Evolutionary conservation across 2,329 filamentous ascomycete genomes (phyloP), one percentile per base, ranked within the genome.

Genomic region (Colletotrichum liaoningense): DNA sequence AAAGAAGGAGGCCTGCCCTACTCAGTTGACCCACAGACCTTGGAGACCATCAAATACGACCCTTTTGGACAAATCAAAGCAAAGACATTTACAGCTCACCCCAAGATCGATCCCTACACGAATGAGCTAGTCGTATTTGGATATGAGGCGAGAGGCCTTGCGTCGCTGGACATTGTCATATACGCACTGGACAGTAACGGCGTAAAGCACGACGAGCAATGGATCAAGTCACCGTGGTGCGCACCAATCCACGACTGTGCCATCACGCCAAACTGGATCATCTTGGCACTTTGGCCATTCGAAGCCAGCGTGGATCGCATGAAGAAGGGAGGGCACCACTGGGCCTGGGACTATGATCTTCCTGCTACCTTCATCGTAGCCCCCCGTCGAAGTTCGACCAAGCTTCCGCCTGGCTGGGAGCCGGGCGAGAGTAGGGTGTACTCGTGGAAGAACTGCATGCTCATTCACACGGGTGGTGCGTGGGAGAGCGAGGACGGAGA

Each of bases 181-280:
- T 84, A 80, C 55, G 72, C 71, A 1, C 56, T 84, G 5, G 69
- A 76, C 14, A 69, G 74, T 0, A 67, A 76, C 4, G 87, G 86
- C 0, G 77, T 74, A 33, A 87, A 86, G 78, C 84, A 80, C 0
- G 83, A 88, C 64, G 87, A 88, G 76, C 77, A 81, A 6, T 87
- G 84, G 83, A 88, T 87, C 68, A 84, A 84, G 74, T 84, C 86
- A 1, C 87, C 87, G 0, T 88, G 86, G 74, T 85, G 85, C 28
- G 82, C 76, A 0, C 80, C 82, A 71, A 83, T 84, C 16, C 83
- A 86, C 74, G 84, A 85, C 67, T 82, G 81, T 65, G 81, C 79
- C 1, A 79, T 84, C 11, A 84, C 83, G 0, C 76, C 81, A 0
- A 84, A 85, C 54, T 85, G 81, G 72, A 62, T 79, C 22, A 57